These are phyloP conservation scores for Apostasia ramifera DNA, from an alignment of 106 monocot species.

Conservation along the genomic window DNA sequence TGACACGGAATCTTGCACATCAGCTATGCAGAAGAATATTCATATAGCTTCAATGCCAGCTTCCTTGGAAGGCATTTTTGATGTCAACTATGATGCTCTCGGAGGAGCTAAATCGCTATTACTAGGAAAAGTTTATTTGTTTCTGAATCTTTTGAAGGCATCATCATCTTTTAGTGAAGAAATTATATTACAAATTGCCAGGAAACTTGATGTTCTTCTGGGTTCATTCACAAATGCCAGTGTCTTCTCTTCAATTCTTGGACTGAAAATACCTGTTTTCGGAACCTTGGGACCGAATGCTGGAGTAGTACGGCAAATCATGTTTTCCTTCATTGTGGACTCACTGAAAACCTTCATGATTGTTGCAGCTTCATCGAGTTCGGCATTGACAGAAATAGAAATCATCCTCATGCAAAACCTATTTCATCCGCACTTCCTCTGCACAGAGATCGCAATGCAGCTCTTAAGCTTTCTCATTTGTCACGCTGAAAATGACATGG, in stretches of 20 bases:
- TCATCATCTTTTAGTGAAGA: conserved; percentile 62
- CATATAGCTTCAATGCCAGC: conserved; percentile 8
- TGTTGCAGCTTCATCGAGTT: conserved; percentile 36
- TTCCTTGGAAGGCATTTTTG: conserved; percentile 24
- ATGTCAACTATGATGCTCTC: conserved; percentile 19
- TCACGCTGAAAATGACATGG: conserved; percentile 48
- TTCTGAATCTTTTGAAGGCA: conserved; percentile 61
- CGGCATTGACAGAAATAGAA: conserved; percentile 53
- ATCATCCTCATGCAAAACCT: conserved; percentile 55
- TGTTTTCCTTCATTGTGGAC: conserved; percentile 47
- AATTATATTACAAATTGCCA: conserved; percentile 43
- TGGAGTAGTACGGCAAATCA: conserved; percentile 46
- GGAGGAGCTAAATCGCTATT: conserved; percentile 18
- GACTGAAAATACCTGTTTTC: conserved; percentile 45
- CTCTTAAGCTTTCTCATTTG: conserved; percentile 68
- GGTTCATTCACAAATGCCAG: conserved; percentile 35
- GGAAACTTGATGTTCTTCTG: conserved; percentile 57
- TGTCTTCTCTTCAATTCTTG: conserved; percentile 56
- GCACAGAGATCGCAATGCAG: conserved; percentile 59
- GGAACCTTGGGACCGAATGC: conserved; percentile 21
- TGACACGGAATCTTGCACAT: conserved; percentile 12
- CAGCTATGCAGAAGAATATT: conserved; percentile 4
- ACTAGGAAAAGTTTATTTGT: conserved; percentile 52
- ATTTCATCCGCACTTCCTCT: conserved; percentile 77
- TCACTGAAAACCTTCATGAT: conserved; percentile 72